These are phyloP conservation scores for Mangifera indica DNA, from an alignment of 345 rosid genomes.

Conservation along the genomic window DNA sequence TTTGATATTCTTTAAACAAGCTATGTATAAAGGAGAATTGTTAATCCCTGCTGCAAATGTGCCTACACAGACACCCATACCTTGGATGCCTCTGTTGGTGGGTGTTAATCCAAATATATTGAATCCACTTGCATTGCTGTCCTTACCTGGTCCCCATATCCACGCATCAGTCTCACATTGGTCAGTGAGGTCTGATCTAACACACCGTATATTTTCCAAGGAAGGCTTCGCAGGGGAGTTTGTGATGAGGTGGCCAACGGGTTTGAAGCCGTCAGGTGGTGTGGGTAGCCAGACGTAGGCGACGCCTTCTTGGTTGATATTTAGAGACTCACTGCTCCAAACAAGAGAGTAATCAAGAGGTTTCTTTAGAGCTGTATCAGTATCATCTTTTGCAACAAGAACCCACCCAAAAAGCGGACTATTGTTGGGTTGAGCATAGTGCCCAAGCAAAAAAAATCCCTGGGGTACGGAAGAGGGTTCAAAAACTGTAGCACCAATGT, in stretches of 20 bases:
- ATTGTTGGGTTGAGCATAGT: slow-evolving; percentile 67
- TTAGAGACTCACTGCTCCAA: slow-evolving; percentile 62
- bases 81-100: slow-evolving; percentile 41
- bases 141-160: slow-evolving; percentile 56
- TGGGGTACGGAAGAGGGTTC: slow-evolving; percentile 51
- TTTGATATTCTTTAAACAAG: slow-evolving; percentile 61
- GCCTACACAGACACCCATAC: slow-evolving; percentile 57
- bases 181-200: slow-evolving; percentile 65
- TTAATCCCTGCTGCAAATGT: slow-evolving; percentile 50
- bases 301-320: slow-evolving; percentile 58
- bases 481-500: slow-evolving; percentile 67
- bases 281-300: slow-evolving; percentile 76
- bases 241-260: slow-evolving; percentile 64
- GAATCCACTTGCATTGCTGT: slow-evolving; percentile 27
- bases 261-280: slow-evolving; percentile 64
- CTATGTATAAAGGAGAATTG: slow-evolving; percentile 22
- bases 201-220: slow-evolving; percentile 58
- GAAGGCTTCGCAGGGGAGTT: slow-evolving; percentile 63
- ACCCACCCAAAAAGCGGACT: slow-evolving; percentile 53
- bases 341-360: slow-evolving; percentile 78
- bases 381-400: slow-evolving; percentile 55
- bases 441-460: slow-evolving; percentile 59
- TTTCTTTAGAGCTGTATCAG: slow-evolving; percentile 30
- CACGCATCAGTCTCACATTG: slow-evolving; percentile 42
- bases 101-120: slow-evolving; percentile 49